Percentiles rank a stretch among this genome's conserved stretches.
phyloP scores from a whole-genome alignment of 2,329 filamentous ascomycete species.

The Xylariales sp. region DNA sequence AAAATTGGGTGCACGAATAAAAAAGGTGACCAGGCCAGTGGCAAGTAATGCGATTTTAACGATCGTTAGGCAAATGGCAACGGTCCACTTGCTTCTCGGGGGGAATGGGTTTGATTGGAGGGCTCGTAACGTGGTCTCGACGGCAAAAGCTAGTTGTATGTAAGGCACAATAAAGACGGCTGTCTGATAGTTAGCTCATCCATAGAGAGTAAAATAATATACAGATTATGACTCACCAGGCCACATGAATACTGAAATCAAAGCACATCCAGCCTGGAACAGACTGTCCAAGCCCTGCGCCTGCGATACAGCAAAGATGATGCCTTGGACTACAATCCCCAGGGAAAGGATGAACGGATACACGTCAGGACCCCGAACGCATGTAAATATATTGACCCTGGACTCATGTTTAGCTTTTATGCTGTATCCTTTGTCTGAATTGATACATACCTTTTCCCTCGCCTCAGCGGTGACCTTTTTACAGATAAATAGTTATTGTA shows the following conservation, averaged over 20 bases:
- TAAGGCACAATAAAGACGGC: constrained; percentile 75
- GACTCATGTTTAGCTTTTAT: constrained; percentile 37
- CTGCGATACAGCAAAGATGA: constrained; percentile 68
- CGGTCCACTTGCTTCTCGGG: constrained; percentile 68
- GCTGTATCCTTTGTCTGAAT: constrained; percentile 19
- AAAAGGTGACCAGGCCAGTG: constrained; percentile 69
- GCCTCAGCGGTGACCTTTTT: constrained; percentile 54
- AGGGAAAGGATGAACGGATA: constrained; percentile 68
- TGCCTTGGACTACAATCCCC: constrained; percentile 68
- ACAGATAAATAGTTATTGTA: constrained; percentile 64
- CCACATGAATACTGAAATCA: constrained; percentile 68
- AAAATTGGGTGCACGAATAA: constrained; percentile 65
- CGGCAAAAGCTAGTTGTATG: constrained; percentile 72
- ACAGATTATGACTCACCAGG: constrained; percentile 59
- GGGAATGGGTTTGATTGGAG: constrained; percentile 67
- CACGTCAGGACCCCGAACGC: constrained; percentile 60
- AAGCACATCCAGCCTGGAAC: constrained; percentile 63
- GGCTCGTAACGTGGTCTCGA: constrained; percentile 70
- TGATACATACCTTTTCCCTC: constrained; percentile 54
- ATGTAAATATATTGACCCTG: constrained; percentile 52
- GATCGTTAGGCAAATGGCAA: constrained; percentile 65
- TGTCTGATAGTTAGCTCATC: constrained; percentile 51
- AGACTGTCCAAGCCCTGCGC: constrained; percentile 64
- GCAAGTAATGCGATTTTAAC: constrained; percentile 63
- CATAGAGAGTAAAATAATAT: not conserved